A percentile compares a stretch with the other conserved stretches of the same genome.
Conservation (phyloP, 2,329 filamentous ascomycete genomes). For the Corniculantispora saksenae region DNA sequence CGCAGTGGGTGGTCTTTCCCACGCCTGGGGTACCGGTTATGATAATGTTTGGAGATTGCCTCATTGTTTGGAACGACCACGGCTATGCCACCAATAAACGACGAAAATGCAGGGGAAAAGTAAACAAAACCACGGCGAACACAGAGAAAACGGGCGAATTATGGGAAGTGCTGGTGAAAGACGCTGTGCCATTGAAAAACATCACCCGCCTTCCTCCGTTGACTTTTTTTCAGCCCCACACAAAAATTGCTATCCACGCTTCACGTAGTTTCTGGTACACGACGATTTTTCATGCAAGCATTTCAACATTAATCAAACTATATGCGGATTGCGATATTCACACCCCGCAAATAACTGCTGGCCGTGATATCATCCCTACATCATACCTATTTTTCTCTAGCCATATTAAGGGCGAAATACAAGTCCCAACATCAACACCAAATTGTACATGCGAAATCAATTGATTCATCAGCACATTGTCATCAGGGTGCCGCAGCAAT, state of each 20-base stretch:
- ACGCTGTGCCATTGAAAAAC: not conserved
- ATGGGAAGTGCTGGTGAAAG: not conserved
- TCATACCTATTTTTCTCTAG: constrained; percentile 14
- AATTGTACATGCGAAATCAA: constrained; percentile 14
- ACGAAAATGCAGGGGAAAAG: not conserved
- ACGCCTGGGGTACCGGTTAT: constrained; percentile 94
- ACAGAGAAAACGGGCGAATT: not conserved
- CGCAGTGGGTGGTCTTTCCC: constrained; percentile 91
- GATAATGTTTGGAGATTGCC: constrained; percentile 79
- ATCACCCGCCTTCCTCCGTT: not conserved
- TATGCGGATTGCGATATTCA: not conserved
- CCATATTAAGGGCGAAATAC: constrained; percentile 13
- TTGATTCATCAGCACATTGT: constrained; percentile 15
- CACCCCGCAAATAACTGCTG: not conserved
- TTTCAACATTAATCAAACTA: not conserved
- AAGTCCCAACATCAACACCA: constrained; percentile 19
- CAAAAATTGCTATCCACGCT: not conserved
- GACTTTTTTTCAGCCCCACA: constrained; percentile 13
- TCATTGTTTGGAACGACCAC: constrained; percentile 31
- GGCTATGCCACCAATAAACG: not conserved
- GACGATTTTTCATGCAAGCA: not conserved
- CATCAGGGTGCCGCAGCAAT: not conserved
- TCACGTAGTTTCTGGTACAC: not conserved
- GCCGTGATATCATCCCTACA: constrained; percentile 8
- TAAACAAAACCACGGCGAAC: not conserved